These are phyloP conservation scores for Jasminum sambac DNA, from an alignment of 257 asterid genomes.

Conservation along the genomic window DNA sequence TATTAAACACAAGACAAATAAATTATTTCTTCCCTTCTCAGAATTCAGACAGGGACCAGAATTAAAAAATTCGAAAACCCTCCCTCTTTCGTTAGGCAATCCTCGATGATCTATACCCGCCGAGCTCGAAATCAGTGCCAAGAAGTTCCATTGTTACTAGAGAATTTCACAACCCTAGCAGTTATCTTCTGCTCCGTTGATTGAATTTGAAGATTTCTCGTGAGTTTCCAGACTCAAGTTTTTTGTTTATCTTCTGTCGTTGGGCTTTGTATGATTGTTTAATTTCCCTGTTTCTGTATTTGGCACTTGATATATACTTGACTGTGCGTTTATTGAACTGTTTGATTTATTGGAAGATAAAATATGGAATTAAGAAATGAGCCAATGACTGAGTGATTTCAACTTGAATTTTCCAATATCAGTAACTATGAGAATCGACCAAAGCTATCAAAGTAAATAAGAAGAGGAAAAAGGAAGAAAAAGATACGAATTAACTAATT, in stretches of 20 bases:
- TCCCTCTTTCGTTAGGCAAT: background rate
- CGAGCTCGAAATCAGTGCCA: constrained; percentile 15
- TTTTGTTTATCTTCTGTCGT: background rate
- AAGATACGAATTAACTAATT: background rate
- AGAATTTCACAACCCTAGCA: background rate
- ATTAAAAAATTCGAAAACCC: background rate
- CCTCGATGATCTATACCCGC: constrained; percentile 4
- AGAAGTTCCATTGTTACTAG: background rate
- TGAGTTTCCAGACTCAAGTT: background rate
- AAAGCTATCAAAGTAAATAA: background rate
- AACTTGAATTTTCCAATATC: background rate
- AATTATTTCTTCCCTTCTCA: background rate
- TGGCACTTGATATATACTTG: background rate
- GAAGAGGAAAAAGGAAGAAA: background rate
- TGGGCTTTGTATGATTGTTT: background rate
- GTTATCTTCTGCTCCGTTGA: background rate
- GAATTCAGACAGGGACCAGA: background rate
- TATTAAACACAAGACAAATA: background rate
- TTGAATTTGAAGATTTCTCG: constrained; percentile 6
- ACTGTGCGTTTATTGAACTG: background rate
- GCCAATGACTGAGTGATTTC: constrained; percentile 1
- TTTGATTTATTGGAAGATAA: background rate
- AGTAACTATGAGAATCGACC: background rate
- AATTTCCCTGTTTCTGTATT: background rate
- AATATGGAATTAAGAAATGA: background rate